phyloP scores from a whole-genome alignment of 192 early-diverging fungal genomes.

The Backusella liffmaniae region DNA sequence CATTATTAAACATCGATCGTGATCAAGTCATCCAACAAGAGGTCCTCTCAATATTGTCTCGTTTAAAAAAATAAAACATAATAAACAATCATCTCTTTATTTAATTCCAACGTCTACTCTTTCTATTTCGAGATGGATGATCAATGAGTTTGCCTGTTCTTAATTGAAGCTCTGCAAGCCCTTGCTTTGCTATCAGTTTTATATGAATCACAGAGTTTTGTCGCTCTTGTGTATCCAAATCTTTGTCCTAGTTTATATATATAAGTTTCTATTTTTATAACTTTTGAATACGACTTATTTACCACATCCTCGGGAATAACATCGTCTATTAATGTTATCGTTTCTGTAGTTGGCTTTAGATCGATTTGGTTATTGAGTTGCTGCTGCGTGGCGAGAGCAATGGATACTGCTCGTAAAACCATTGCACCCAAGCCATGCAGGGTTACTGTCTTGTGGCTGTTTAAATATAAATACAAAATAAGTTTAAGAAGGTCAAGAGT shows the following conservation, averaged over 20 bases:
- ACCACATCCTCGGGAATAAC: conserved; percentile 67
- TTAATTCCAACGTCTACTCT: conserved; percentile 17
- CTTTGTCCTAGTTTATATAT: conserved; percentile 36
- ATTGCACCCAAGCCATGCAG: conserved; percentile 82
- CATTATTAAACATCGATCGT: conserved; percentile 8
- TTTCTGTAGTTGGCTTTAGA: conserved; percentile 64
- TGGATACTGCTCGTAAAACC: conserved; percentile 62
- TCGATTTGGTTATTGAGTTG: conserved; percentile 56
- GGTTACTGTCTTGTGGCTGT: conserved; percentile 56
- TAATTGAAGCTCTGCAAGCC: conserved; percentile 15
- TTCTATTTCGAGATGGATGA: conserved; percentile 22
- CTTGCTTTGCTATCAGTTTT: conserved; percentile 42
- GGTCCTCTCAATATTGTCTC: background rate
- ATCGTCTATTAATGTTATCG: conserved; percentile 76
- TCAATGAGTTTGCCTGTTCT: conserved; percentile 10
- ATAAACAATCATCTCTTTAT: background rate
- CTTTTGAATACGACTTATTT: background rate
- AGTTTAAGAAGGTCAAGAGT: background rate
- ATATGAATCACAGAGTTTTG: conserved; percentile 75
- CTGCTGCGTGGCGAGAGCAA: conserved; percentile 63
- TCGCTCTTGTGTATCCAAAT: conserved; percentile 56
- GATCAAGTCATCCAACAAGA: conserved; percentile 15
- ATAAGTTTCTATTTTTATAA: background rate
- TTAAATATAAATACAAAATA: background rate
- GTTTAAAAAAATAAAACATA: conserved; percentile 17